Evolutionary conservation across 2,329 filamentous ascomycete species (phyloP), one percentile per base, ranked within the genome.

Genomic region (Metarhizium album): DNA sequence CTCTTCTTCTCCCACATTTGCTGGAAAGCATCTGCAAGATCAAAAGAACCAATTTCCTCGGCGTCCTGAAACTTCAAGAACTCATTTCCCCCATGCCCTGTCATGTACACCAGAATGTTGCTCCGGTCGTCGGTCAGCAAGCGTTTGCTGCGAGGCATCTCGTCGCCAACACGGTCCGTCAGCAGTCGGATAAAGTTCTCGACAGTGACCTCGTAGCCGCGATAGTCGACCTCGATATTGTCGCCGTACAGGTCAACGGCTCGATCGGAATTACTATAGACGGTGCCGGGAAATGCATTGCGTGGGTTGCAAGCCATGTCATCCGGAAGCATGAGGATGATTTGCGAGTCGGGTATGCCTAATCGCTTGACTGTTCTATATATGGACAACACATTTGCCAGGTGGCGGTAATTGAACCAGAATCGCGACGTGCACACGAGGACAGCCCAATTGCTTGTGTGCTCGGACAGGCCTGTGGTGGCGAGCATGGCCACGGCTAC

Each of bases 1-100:
- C 93, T 84, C 74, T 94, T 94, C 82, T 98, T 98, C 77, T 98
- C 93, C 87, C 90, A 96, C 93, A 98, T 98, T 74, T 98, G 91
- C 69, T 94, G 90, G 66, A 98, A 97, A 0, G 93, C 93, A 68
- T 98, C 89, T 4, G 94, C 93, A 52, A 98, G 74, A 70, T 98
- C 93, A 66, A 94, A 96, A 0, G 90, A 90, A 51, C 89, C 90
- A 58, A 98, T 97, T 70, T 98, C 93, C 67, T 98, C 93, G 6
- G 90, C 88, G 60, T 98, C 93, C 68, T 98, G 93, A 63, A 98
- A 98, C 67, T 98, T 98, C 53, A 98, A 71, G 61, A 98, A 98
- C 70, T 96, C 90, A 65, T 97, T 95, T 18, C 93, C 93, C 31
- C 93, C 93, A 62, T 98, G 93, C 0, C 93, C 93, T 1, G 93